A percentile compares a stretch with the other conserved stretches of the same genome.
These are phyloP conservation scores for Plasmodium yoelii DNA, from an alignment of 169 alveolate genomes.

Conservation along the genomic window DNA sequence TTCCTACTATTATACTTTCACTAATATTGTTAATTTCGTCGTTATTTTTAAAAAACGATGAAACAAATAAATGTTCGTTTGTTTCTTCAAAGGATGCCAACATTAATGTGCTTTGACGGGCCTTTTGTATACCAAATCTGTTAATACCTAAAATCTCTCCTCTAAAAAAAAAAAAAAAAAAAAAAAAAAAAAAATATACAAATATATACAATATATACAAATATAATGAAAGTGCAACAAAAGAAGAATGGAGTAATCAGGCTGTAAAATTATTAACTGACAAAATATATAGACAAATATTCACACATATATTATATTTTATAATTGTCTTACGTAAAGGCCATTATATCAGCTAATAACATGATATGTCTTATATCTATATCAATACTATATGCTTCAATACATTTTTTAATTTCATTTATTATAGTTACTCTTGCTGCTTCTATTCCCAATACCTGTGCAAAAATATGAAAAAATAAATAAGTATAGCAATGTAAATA, in stretches of 20 bases:
- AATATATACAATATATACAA: too few relatives aligned
- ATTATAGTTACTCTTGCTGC: constrained; percentile 97
- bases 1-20: constrained; percentile 98
- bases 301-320: neutral
- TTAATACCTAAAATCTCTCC: constrained; percentile 97
- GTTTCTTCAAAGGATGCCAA: constrained; percentile 99
- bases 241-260: neutral
- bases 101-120: constrained; percentile 97
- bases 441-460: constrained; percentile 94
- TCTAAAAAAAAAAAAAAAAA: constrained; percentile 48
- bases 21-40: constrained; percentile 95
- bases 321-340: constrained; percentile 91
- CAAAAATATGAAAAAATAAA: neutral
- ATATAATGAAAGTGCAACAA: constrained; percentile 17
- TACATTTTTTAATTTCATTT: constrained; percentile 93
- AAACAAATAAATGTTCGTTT: constrained; percentile 97
- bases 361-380: constrained; percentile 97
- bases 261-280: too few relatives aligned
- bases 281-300: neutral
- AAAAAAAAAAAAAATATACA: too few relatives aligned
- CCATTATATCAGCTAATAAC: constrained; percentile 97
- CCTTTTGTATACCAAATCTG: constrained; percentile 97
- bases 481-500: neutral
- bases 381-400: constrained; percentile 95
- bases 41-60: constrained; percentile 94